Percentiles rank a stretch among this genome's conserved stretches.
Evolutionary conservation across 306 rosid species (phyloP).

Genomic region (Medicago truncatula): MtrunA17r5.0-ANR NC_053049.1:4634501-4635000

Average conservation of each 20-base stretch:
- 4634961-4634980: neutral
- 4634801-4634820: slow-evolving; percentile 51
- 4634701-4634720: slow-evolving; percentile 50
- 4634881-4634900: neutral
- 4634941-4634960: too few species aligned
- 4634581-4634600: neutral
- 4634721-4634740: neutral
- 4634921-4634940: too few species aligned
- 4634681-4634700: slow-evolving; percentile 38
- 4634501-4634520: too few species aligned
- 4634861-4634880: slow-evolving; percentile 57
- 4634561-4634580: neutral
- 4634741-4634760: neutral
- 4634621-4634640: slow-evolving; percentile 57
- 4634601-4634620: slow-evolving; percentile 28
- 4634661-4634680: slow-evolving; percentile 45
- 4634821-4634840: slow-evolving; percentile 45
- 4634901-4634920: too few species aligned
- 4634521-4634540: neutral
- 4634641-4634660: slow-evolving; percentile 58
- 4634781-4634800: slow-evolving; percentile 46
- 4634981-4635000: neutral
- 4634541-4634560: neutral
- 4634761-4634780: neutral
- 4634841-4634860: slow-evolving; percentile 46